Evolutionary conservation across 805 yeast genomes (phyloP).

Genomic region (Ogataea wickerhamii): DNA sequence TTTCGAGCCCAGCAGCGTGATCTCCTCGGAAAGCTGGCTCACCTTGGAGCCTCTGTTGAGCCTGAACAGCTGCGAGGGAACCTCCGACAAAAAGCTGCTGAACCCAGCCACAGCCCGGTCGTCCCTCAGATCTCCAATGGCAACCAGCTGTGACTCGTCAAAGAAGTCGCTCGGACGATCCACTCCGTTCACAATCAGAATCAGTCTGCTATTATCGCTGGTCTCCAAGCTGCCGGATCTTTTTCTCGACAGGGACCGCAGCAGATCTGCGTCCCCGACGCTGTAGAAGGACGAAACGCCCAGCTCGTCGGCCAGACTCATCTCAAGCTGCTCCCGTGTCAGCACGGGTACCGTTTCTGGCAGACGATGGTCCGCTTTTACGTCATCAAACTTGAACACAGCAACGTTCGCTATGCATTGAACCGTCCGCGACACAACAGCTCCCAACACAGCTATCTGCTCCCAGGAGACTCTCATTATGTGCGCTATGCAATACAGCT

Average conservation of each 20-base stretch:
- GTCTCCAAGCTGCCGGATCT: conserved; percentile 9
- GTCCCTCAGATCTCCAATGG: conserved; percentile 18
- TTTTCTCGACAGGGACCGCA: conserved; percentile 20
- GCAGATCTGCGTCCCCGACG: conserved; percentile 30
- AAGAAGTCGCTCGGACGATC: conserved; percentile 33
- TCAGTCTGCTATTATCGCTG: conserved; percentile 26
- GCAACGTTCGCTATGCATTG: conserved; percentile 25
- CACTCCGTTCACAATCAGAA: conserved; percentile 42
- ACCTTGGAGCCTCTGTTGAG: conserved; percentile 14
- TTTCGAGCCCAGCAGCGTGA: conserved; percentile 20
- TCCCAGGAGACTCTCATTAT: conserved; percentile 5
- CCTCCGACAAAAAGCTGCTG: conserved; percentile 22
- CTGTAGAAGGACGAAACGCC: conserved; percentile 37
- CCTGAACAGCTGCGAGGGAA: conserved; percentile 22
- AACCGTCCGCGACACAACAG: conserved; percentile 4
- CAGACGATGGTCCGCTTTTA: neutral
- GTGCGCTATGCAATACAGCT: no score
- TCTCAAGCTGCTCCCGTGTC: conserved; percentile 33
- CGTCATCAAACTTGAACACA: conserved; percentile 21
- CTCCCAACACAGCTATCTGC: conserved; percentile 3
- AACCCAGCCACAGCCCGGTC: conserved; percentile 18
- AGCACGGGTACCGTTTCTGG: conserved; percentile 12
- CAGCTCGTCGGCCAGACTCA: conserved; percentile 45
- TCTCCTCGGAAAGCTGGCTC: conserved; percentile 26
- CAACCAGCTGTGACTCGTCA: conserved; percentile 19